Evolutionary conservation across 2,329 filamentous ascomycete species (phyloP), one percentile per base, ranked within the genome.

Genomic region (Alternaria sp.): DNA sequence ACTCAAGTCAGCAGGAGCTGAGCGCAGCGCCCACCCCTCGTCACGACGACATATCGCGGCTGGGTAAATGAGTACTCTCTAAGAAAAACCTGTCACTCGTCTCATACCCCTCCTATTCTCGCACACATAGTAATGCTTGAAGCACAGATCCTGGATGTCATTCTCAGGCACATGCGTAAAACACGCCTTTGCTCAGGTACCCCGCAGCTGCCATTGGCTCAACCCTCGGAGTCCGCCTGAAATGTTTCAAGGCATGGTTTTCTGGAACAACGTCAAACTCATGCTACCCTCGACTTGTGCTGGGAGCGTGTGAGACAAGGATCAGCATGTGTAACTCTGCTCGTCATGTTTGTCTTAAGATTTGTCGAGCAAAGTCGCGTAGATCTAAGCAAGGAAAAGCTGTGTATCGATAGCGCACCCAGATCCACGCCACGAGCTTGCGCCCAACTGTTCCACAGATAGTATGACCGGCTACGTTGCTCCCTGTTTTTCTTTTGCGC

Each of bases 171-270:
- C 12, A 24, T n/a, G 20, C 34, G 18, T 36, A 48, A 43, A 39
- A 39, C 34, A 36, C 36, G 26, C 36, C 12, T 41, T 57, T 22
- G 38, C 54, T 51, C 54, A 57, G 54, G 54, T 57, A 57, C 54
- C 36, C 36, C 43, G 36, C 28, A 11, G 16, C 24, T n/a, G 24
- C 47, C 16, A 57, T 57, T 57, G 54, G 54, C 38, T 24, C 28
- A 55, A 44, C 8, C 26, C 30, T 26, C 30, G 7, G 7, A 24
- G 46, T 12, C 26, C 18, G 34, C 24, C 49, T 26, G 49, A 38
- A 38, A 52, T 26, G 51, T 53, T 53, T 53, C 51, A 53, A 42
- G 36, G 51, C 51, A 41, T 48, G 30, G 34, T 9, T 36, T 48
- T 48, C 46, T 36, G 30, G 30, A 48, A 36, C 30, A 34, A 48